Conservation (phyloP, 139 green algal species). For the Micractinium conductrix region DNA sequence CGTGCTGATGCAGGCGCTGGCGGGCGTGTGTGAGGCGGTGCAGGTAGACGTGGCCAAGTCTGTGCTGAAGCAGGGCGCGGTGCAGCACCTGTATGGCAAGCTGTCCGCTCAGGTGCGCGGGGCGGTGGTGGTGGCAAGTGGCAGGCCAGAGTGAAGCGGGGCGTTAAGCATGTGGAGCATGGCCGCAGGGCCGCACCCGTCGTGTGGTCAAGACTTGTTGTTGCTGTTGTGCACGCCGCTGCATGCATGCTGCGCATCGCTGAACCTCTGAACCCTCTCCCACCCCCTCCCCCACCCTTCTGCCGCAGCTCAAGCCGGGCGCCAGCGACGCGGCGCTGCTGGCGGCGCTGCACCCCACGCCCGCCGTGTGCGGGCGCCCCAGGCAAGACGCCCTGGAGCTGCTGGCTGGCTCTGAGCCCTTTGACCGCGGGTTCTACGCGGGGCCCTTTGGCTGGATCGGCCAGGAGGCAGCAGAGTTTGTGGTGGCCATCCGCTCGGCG, state of each 20-base stretch:
- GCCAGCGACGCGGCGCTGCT: constrained; percentile 54
- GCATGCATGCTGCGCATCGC: too few species aligned
- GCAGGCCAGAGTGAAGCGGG: too few species aligned
- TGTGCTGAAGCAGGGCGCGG: constrained; percentile 86
- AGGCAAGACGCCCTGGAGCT: constrained; percentile 42
- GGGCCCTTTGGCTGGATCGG: constrained; percentile 96
- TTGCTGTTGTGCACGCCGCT: too few species aligned
- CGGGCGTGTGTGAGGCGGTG: constrained; percentile 62
- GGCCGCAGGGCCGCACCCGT: too few species aligned
- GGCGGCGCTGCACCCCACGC: constrained; percentile 87
- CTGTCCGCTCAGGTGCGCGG: constrained; percentile 75
- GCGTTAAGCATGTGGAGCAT: too few species aligned
- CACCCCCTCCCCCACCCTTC: neutral
- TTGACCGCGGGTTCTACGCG: constrained; percentile 97
- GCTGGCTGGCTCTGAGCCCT: constrained; percentile 76
- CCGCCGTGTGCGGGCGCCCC: constrained; percentile 90
- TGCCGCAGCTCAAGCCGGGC: constrained; percentile 22
- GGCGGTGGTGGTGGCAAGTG: too few species aligned
- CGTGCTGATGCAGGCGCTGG: constrained; percentile 37
- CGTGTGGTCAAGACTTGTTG: too few species aligned
- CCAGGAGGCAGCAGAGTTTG: constrained; percentile 89
- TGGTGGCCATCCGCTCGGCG: constrained; percentile 96
- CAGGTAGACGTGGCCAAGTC: constrained; percentile 86
- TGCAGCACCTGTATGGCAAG: constrained; percentile 97
- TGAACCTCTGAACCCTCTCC: too few species aligned